Evolutionary conservation across 805 yeast genomes (phyloP).

Genomic region (Scheffersomyces coipomensis): DNA sequence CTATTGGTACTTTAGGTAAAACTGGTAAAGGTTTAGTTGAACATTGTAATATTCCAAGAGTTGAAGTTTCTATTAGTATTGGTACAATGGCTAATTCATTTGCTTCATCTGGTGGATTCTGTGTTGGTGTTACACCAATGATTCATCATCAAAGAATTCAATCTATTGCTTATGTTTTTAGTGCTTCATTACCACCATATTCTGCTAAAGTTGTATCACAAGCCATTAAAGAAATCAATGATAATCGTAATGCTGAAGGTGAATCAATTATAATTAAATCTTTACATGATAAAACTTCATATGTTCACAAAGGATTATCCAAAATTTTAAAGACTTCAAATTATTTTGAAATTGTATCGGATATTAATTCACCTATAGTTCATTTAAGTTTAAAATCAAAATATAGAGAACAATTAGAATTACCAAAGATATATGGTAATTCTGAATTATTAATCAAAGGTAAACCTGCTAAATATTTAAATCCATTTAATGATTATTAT

Average conservation of each 20-base stretch:
- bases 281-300: conserved; percentile 40
- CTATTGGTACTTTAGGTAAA: conserved; percentile 82
- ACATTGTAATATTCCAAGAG: conserved; percentile 63
- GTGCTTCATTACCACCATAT: conserved; percentile 93
- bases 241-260: conserved; percentile 30
- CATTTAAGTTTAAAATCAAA: conserved; percentile 59
- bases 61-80: conserved; percentile 77
- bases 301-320: conserved; percentile 40
- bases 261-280: conserved; percentile 27
- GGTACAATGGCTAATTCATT: conserved; percentile 83
- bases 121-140: conserved; percentile 82
- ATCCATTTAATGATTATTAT: conserved; percentile 40
- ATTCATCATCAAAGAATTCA: conserved; percentile 89
- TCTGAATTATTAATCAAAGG: conserved; percentile 42
- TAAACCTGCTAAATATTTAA: conserved; percentile 40
- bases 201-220: conserved; percentile 66
- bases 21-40: conserved; percentile 88
- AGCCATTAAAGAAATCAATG: conserved; percentile 48
- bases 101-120: conserved; percentile 90
- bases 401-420: conserved; percentile 40
- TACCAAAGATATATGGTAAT: conserved; percentile 54
- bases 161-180: conserved; percentile 85
- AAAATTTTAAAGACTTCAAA: conserved; percentile 21
- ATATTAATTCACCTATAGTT: conserved; percentile 61
- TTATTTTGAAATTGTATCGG: conserved; percentile 55